phyloP scores from a whole-genome alignment of 2,329 filamentous ascomycete genomes.

The Fusarium lyarnte region DNA sequence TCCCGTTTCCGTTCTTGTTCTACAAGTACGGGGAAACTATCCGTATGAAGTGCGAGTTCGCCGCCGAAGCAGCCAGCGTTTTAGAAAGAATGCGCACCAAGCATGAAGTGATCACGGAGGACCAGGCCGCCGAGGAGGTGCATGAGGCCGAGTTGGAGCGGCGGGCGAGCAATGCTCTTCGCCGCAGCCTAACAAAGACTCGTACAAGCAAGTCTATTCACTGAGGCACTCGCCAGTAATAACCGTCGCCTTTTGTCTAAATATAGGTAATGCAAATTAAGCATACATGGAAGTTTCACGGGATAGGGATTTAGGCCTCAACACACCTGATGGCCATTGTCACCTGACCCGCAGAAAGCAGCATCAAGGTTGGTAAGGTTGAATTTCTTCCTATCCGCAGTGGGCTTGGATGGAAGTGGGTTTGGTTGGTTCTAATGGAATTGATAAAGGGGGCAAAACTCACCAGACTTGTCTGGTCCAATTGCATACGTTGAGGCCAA shows the following conservation, averaged over 20 bases:
- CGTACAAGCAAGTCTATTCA: background rate
- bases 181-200: constrained; percentile 31
- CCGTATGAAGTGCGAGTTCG: constrained; percentile 74
- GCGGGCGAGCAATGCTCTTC: constrained; percentile 36
- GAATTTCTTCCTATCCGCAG: background rate
- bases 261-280: background rate
- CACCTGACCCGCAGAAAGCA: background rate
- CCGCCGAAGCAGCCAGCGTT: constrained; percentile 71
- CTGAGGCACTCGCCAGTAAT: background rate
- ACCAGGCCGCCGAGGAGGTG: constrained; percentile 41
- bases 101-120: constrained; percentile 43
- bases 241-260: background rate
- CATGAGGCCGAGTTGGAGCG: constrained; percentile 41
- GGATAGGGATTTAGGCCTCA: background rate
- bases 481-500: background rate
- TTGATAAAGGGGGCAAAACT: background rate
- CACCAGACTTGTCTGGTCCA: background rate
- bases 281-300: background rate
- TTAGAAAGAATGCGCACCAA: constrained; percentile 57
- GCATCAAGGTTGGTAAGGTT: background rate
- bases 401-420: background rate
- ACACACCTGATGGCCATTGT: background rate
- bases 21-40: constrained; percentile 74
- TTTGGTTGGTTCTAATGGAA: background rate
- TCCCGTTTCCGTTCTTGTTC: constrained; percentile 80